Evolutionary conservation across 2,329 filamentous ascomycete genomes (phyloP).

Genomic region (Claviceps citrina): DNA sequence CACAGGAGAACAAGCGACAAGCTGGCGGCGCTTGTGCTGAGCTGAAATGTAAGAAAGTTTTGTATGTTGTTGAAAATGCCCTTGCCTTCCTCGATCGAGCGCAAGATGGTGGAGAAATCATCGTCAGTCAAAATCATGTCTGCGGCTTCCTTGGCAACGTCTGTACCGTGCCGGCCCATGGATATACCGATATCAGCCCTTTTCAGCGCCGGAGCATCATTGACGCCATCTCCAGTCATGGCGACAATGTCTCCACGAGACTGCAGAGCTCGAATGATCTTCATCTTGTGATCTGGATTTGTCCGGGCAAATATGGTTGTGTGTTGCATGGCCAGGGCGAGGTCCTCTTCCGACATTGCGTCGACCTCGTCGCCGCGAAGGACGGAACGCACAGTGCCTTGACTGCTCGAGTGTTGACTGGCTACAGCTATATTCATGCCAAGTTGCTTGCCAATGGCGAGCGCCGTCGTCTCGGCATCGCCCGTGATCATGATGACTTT

Average conservation of each 20-base stretch:
- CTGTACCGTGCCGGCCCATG: constrained; percentile 88
- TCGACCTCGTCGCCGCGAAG: constrained; percentile 87
- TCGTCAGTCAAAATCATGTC: constrained; percentile 87
- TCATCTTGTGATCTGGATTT: constrained; percentile 94
- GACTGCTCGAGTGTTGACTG: constrained; percentile 35
- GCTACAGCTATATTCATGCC: constrained; percentile 65
- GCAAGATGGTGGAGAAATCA: constrained; percentile 81
- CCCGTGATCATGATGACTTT: constrained; percentile 99
- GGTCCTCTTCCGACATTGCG: constrained; percentile 69
- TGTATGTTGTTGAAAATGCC: constrained; percentile 99
- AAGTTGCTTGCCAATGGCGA: constrained; percentile 88
- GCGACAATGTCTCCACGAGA: constrained; percentile 89
- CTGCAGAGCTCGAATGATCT: constrained; percentile 85
- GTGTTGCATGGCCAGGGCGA: constrained; percentile 69
- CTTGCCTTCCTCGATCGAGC: constrained; percentile 95
- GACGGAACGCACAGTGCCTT: constrained; percentile 52
- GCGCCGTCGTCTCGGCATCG: constrained; percentile 83
- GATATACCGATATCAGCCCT: constrained; percentile 95
- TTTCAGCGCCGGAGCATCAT: constrained; percentile 91
- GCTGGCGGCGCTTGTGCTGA: constrained; percentile 90
- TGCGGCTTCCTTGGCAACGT: constrained; percentile 92
- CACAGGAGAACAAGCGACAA: constrained; percentile 82
- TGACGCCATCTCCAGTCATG: constrained; percentile 97
- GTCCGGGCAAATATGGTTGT: constrained; percentile 94
- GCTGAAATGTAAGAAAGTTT: constrained; percentile 96